Evolutionary conservation across 352 stramenopile species (phyloP).

Genomic region (Halophytophthora polymorphica): DNA sequence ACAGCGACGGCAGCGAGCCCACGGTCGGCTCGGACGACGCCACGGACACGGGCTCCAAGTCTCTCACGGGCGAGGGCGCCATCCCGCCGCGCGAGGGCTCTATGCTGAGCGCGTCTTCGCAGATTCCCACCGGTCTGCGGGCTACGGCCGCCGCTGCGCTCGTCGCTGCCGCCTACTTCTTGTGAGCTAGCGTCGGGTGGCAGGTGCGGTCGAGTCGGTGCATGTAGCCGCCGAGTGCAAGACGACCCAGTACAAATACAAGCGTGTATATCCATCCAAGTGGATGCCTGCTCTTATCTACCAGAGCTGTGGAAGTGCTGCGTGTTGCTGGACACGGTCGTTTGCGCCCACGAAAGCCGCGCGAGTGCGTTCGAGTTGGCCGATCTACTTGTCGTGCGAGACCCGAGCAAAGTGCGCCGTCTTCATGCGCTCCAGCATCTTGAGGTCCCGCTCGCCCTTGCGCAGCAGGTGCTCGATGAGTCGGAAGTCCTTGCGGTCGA

Average conservation of each 20-base stretch:
- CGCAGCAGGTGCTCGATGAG: constrained; percentile 85
- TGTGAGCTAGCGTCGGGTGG: constrained; percentile 2
- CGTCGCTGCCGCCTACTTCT: background rate
- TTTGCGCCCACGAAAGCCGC: background rate
- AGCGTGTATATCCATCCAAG: background rate
- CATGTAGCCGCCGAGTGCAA: background rate
- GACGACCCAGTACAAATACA: background rate
- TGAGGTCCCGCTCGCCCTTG: constrained; percentile 81
- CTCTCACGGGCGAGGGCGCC: constrained; percentile 2
- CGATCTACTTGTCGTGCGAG: constrained; percentile 16
- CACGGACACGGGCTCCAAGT: background rate
- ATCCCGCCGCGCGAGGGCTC: constrained; percentile 3
- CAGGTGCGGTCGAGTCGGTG: too few relatives aligned
- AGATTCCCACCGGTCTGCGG: background rate
- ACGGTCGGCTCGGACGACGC: too few relatives aligned
- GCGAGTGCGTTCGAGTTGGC: background rate
- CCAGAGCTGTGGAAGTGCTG: background rate
- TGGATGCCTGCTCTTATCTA: too few relatives aligned
- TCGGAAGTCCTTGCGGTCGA: constrained; percentile 71
- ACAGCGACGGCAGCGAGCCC: too few relatives aligned
- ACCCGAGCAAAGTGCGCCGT: constrained; percentile 51
- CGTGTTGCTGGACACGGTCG: background rate
- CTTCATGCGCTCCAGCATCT: constrained; percentile 75
- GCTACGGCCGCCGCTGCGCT: background rate
- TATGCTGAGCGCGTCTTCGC: constrained; percentile 5